Evolutionary conservation across 495 filamentous ascomycete species (phyloP).

Genomic region (Podospora australis): DNA sequence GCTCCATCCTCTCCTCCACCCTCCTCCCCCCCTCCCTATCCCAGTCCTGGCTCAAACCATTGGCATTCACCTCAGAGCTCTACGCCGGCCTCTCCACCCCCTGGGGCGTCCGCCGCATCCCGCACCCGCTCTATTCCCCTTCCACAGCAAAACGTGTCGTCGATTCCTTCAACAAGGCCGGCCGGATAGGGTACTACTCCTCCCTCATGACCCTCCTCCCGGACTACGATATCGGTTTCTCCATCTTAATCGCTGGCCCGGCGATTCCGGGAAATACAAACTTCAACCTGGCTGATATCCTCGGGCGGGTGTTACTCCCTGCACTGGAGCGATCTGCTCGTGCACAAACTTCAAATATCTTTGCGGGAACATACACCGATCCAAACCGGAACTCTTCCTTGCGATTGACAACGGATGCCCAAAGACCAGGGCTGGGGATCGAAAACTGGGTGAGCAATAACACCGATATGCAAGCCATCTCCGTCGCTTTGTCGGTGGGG

Average conservation of each 20-base stretch:
- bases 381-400: constrained; percentile 24
- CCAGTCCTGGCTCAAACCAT: constrained; percentile 53
- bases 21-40: constrained; percentile 42
- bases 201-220: constrained; percentile 42
- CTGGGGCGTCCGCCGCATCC: constrained; percentile 49
- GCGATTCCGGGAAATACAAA: constrained; percentile 45
- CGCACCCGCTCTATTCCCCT: constrained; percentile 20
- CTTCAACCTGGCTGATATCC: constrained; percentile 38
- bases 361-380: constrained; percentile 35
- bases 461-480: constrained; percentile 37
- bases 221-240: constrained; percentile 46
- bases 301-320: constrained; percentile 38
- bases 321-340: constrained; percentile 40
- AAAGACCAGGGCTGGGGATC: constrained; percentile 41
- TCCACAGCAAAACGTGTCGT: constrained; percentile 39
- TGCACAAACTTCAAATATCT: constrained; percentile 36
- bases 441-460: constrained; percentile 46
- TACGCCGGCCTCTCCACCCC: constrained; percentile 45
- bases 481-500: constrained; percentile 27
- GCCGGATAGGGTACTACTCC: constrained; percentile 41
- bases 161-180: constrained; percentile 47
- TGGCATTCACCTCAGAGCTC: constrained; percentile 40
- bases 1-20: constrained; percentile 46
- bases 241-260: constrained; percentile 28
- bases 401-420: constrained; percentile 28